Conservation (phyloP, 805 yeast species). For the Wickerhamiella spandovensis region DNA sequence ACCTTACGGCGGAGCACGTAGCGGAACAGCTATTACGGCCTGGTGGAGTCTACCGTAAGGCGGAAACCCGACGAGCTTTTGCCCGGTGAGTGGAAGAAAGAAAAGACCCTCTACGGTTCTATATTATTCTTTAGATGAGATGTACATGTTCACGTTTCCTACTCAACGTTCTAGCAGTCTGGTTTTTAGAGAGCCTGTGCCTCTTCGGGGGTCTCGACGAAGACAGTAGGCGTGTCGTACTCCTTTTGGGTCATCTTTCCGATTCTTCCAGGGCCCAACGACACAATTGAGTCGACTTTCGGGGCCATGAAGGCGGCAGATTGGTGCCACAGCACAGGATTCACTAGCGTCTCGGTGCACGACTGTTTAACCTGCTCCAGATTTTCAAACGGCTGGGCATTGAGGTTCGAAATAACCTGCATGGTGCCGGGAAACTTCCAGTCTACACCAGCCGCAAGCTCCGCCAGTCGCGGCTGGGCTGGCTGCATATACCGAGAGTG, state of each 20-base stretch:
- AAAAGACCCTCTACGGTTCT: no score
- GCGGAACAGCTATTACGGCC: no score
- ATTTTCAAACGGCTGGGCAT: constrained; percentile 22
- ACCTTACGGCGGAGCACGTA: no score
- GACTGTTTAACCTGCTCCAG: constrained; percentile 18
- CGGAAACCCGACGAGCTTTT: no score
- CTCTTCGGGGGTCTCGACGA: background rate
- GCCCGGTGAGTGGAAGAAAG: no score
- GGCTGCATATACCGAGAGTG: constrained; percentile 30
- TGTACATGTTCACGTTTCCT: no score
- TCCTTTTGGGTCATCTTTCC: constrained; percentile 15
- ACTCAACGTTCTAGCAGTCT: no score
- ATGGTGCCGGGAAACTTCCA: constrained; percentile 13
- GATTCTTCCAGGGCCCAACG: constrained; percentile 22
- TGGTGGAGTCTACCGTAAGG: no score
- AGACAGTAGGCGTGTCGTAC: background rate
- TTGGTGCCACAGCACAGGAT: constrained; percentile 24
- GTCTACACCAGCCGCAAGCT: constrained; percentile 12
- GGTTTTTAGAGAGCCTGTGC: background rate
- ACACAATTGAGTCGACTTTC: constrained; percentile 11
- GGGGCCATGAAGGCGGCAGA: constrained; percentile 14
- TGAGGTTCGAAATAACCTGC: constrained; percentile 22
- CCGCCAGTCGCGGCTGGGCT: constrained; percentile 27
- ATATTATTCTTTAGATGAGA: no score
- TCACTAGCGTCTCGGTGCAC: constrained; percentile 18